Base-by-base conservation (phyloP, 352 stramenopile species). In the Elongisporangium anandrum region DNA sequence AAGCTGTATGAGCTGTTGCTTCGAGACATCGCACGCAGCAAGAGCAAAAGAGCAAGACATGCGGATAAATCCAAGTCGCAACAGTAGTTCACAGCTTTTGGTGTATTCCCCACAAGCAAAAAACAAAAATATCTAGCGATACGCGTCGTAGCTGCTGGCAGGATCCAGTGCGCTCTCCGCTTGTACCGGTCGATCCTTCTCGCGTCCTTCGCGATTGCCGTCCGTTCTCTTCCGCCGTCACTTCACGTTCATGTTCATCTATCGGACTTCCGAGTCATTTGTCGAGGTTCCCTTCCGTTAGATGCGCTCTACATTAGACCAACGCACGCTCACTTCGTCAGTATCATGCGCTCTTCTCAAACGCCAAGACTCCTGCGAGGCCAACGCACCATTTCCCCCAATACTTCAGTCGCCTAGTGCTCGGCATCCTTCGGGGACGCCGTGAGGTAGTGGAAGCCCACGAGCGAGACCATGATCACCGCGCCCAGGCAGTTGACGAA, bases 391-490 rank as follows among this genome's bases (percentile, higher is more conserved):
- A 3, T 45, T 2, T 45, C 34, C 34, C 34, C 2, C 34, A 9
- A 45, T 45, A 1, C 34, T 16, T 45, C 34, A 17, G 21, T 16
- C 41, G 19, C 41, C 60, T 92, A 95, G 56, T 91, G 71, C 57
- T 94, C 83, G 7, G 85, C 81, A 54, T 95, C 87, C 61, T 90
- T 90, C 23, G 80, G 70, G 16, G 82, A 87, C 10, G 87, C 82
- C 29, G 84, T 93, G 53, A 96, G 79, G 66, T 94, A 96, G 70
- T 96, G 87, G 70, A 94, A 96, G 23, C 85, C 81, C 41, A 96
- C 85, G 21, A 96, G 71, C 29, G 84, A 93, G 21, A 96, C 70
- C 83, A 94, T 96, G 71, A 96, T 94, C 16, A 90, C 76, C 12
- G 87, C 80, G 57, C 87, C 87, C 45, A 96, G 72, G 64, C 75